Evolutionary conservation across 2,329 filamentous ascomycete species (phyloP), one percentile per base, ranked within the genome.

Genomic region (Verticillium dahliae): DNA sequence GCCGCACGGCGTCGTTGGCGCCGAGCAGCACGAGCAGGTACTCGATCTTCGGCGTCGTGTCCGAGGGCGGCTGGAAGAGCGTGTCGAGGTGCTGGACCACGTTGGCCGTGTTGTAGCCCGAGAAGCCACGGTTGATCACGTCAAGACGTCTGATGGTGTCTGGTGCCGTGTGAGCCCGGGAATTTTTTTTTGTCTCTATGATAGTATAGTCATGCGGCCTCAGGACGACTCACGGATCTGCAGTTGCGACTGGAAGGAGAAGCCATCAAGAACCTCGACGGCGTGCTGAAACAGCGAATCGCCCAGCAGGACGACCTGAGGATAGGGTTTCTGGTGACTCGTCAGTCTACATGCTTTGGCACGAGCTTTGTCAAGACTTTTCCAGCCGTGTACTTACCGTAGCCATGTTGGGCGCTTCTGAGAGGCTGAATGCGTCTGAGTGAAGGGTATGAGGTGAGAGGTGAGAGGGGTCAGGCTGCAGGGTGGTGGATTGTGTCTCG

Each of bases 91-190:
- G 80, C 62, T 85, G 78, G 62, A 96, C 74, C 11, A 87, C 89
- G 73, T 96, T 87, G 39, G 82, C 81, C 2, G 92, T 92, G 70
- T 89, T 96, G 79, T 94, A 97, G 11, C 94, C 94, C 68, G 86
- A 90, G 65, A 96, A 86, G 5, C 95, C 95, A 55, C 92, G 86
- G 73, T 97, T 97, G 69, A 98, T 79, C 56, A 98, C 86, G 76
- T 98, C 95, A 14, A 95, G 80, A 39, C 87, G 85, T 62, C 94
- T 86, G 58, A 86, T 84, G 71, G 91, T 93, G 61, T 84, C 91
- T 94, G 11, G 45, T 4, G 45, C 13, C 7, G 45, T n/a, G 39
- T n/a, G 15, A 14, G 39, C 14, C 6, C 9, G 37, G 37, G 37
- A 10, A 3, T 38, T 38, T 22, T 22, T 22, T 22, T 22, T 38